Conservation (phyloP, 2,329 filamentous ascomycete genomes). For the Xylariales sp. region DNA sequence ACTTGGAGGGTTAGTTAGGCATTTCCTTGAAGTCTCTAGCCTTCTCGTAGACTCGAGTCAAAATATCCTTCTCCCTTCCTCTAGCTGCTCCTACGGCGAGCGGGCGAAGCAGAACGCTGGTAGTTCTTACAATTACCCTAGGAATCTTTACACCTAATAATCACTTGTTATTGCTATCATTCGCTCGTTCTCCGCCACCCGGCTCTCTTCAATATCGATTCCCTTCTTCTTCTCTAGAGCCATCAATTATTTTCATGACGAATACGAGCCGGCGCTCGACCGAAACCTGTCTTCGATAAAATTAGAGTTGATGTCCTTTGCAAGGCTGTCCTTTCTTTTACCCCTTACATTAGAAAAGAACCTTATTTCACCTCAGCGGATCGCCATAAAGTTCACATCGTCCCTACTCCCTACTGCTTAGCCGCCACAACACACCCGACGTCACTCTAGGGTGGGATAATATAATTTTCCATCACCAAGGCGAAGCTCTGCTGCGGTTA, state of each 20-base stretch:
- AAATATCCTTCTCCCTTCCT: conserved; percentile 39
- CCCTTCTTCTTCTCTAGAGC: conserved; percentile 2
- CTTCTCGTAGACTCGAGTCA: conserved; percentile 48
- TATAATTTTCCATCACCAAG: not conserved
- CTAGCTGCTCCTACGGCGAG: conserved; percentile 26
- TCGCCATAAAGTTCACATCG: not conserved
- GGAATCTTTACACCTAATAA: conserved; percentile 19
- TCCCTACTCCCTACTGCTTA: not conserved
- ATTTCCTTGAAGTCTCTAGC: conserved; percentile 45
- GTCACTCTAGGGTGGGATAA: too few relatives aligned
- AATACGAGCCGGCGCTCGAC: conserved; percentile 6
- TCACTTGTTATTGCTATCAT: not conserved
- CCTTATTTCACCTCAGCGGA: not conserved
- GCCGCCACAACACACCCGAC: too few relatives aligned
- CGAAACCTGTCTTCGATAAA: not conserved
- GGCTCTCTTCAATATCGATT: conserved; percentile 6
- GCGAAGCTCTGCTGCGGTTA: not conserved
- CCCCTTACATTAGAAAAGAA: not conserved
- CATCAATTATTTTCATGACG: not conserved
- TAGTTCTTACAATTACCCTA: conserved; percentile 55
- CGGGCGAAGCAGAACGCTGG: conserved; percentile 60
- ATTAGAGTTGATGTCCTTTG: conserved; percentile 16
- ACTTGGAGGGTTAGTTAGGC: conserved; percentile 30
- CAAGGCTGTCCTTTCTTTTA: conserved; percentile 4
- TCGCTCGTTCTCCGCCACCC: not conserved